Conservation (phyloP, 345 rosid genomes). For the Adansonia digitata region DNA sequence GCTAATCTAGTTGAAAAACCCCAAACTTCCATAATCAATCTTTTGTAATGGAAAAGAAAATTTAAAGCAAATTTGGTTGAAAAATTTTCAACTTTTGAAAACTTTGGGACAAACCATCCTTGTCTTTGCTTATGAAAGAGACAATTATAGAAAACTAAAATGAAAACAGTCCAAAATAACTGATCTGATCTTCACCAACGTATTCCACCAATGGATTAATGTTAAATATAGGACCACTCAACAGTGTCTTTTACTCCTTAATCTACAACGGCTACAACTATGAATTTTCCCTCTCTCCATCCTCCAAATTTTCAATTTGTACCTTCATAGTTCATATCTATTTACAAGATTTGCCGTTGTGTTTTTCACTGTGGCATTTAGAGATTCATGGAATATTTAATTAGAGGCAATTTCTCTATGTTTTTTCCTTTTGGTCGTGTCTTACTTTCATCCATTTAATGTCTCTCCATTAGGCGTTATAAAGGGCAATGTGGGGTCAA, state of each 20-base stretch:
- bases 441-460: neutral
- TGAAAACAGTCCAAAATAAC: slow-evolving; percentile 2
- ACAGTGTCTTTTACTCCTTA: neutral
- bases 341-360: neutral
- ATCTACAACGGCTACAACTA: slow-evolving; percentile 24
- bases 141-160: neutral
- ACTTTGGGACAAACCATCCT: neutral
- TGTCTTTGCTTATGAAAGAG: slow-evolving; percentile 4
- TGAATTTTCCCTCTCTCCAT: slow-evolving; percentile 21
- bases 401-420: neutral
- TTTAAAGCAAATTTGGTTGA: neutral
- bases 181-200: neutral
- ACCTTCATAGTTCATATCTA: neutral
- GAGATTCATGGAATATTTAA: neutral
- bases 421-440: neutral
- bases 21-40: neutral
- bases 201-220: neutral
- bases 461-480: neutral
- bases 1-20: neutral
- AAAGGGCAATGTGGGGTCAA: slow-evolving; percentile 9
- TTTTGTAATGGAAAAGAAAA: neutral
- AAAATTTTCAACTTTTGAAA: slow-evolving; percentile 9
- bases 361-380: neutral
- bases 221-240: slow-evolving; percentile 17
- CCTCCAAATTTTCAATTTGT: slow-evolving; percentile 13